A percentile compares a stretch with the other conserved stretches of the same genome.
These are phyloP conservation scores for Trichosporon inkin DNA, from an alignment of 1,284 basidiomycete genomes.

Conservation along the genomic window DNA sequence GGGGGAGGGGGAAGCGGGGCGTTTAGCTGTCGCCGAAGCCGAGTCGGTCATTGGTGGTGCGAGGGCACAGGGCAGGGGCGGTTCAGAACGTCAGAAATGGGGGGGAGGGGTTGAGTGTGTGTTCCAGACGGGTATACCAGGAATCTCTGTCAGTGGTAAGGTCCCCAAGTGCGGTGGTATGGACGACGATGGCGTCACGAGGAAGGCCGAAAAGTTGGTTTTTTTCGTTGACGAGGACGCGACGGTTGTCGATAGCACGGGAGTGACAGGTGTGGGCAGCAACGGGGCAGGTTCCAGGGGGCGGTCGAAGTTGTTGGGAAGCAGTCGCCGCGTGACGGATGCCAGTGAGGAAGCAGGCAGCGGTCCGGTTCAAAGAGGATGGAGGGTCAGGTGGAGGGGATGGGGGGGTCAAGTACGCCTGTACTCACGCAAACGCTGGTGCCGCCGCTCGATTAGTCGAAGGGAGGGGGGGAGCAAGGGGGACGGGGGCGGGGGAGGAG, in stretches of 20 bases:
- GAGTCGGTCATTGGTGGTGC: constrained; percentile 16
- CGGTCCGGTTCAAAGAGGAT: not conserved
- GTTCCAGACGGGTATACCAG: constrained; percentile 6
- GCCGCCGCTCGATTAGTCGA: constrained; percentile 7
- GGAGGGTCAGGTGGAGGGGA: constrained; percentile 22
- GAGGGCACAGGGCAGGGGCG: not conserved
- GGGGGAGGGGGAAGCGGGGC: constrained; percentile 34
- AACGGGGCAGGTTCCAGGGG: not conserved
- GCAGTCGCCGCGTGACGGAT: constrained; percentile 5
- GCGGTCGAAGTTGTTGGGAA: not conserved
- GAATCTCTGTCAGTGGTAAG: constrained; percentile 8
- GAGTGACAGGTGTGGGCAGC: constrained; percentile 2
- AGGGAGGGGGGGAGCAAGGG: constrained; percentile 2
- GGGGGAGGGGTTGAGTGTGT: not conserved
- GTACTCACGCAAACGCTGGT: constrained; percentile 9
- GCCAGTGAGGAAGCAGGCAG: not conserved
- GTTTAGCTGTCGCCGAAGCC: constrained; percentile 29
- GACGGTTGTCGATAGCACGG: not conserved
- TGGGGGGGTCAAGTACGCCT: not conserved
- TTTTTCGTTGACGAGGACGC: constrained; percentile 8
- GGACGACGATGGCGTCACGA: constrained; percentile 3
- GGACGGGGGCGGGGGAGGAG: not conserved
- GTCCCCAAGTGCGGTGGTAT: constrained; percentile 1
- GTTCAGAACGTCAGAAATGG: constrained; percentile 1
- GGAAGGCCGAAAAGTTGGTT: constrained; percentile 1